Percentiles rank a stretch among this genome's conserved stretches.
Conservation (phyloP, 1,284 basidiomycete species). For the Leccinum pachyderme region DNA sequence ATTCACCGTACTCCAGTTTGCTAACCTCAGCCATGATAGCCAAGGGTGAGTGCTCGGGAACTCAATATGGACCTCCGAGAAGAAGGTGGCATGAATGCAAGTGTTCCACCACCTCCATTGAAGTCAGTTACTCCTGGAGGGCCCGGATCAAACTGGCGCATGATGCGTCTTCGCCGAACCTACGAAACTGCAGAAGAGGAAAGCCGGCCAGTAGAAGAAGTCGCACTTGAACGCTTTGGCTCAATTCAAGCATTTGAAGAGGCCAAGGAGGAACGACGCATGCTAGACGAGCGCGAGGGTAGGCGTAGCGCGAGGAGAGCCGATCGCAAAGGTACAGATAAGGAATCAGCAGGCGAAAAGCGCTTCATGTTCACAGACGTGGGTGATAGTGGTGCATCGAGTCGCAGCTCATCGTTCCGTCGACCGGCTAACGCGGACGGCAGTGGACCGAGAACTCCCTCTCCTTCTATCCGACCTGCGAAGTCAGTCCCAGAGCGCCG, state of each 20-base stretch:
- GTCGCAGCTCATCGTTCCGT: conserved; percentile 72
- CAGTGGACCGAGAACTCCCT: conserved; percentile 59
- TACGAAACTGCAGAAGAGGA: conserved; percentile 92
- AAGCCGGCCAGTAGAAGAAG: conserved; percentile 69
- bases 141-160: conserved; percentile 93
- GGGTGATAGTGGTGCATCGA: conserved; percentile 59
- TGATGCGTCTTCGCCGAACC: conserved; percentile 91
- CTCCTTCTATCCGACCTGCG: conserved; percentile 34
- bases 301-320: conserved; percentile 40
- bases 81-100: conserved; percentile 52
- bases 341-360: conserved; percentile 46
- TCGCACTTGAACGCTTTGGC: conserved; percentile 88
- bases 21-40: conserved; percentile 38
- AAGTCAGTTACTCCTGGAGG: conserved; percentile 74
- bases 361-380: conserved; percentile 69
- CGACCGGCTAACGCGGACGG: conserved; percentile 61
- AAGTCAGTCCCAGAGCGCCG: conserved; percentile 45
- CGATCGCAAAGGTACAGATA: conserved; percentile 37
- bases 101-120: conserved; percentile 44
- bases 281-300: conserved; percentile 80
- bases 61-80: conserved; percentile 76
- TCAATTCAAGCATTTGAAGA: conserved; percentile 84
- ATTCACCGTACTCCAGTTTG: background rate
- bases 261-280: conserved; percentile 79
- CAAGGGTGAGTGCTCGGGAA: conserved; percentile 67